Evolutionary conservation across 345 rosid genomes (phyloP).

Genomic region (Eucalyptus marginata): DNA sequence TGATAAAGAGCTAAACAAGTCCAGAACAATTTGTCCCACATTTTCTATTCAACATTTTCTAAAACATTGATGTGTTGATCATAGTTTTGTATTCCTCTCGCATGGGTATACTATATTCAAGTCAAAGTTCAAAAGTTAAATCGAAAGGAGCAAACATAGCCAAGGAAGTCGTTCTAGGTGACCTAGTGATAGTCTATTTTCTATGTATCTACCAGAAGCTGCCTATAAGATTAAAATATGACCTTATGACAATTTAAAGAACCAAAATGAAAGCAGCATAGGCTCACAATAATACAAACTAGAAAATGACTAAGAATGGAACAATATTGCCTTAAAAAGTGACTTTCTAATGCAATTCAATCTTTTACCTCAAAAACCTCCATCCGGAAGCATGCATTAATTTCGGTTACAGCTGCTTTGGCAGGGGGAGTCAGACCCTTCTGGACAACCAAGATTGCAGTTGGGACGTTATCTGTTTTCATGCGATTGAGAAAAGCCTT

Average conservation of each 20-base stretch:
- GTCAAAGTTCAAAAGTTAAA: neutral
- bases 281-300: neutral
- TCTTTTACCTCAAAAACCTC: conserved; percentile 36
- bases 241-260: neutral
- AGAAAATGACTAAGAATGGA: neutral
- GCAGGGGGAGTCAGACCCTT: conserved; percentile 23
- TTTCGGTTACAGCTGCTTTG: conserved; percentile 13
- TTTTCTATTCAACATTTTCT: neutral
- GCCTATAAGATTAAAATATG: neutral
- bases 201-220: neutral
- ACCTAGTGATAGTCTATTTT: neutral
- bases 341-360: neutral
- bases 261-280: neutral
- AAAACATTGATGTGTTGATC: neutral
- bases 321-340: neutral
- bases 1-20: neutral
- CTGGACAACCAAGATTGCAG: conserved; percentile 38
- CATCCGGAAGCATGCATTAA: conserved; percentile 18
- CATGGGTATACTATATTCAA: neutral
- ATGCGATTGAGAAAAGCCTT: conserved; percentile 17
- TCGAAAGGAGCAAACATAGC: neutral
- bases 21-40: neutral
- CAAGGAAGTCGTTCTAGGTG: neutral
- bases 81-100: neutral
- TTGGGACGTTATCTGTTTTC: conserved; percentile 23